Evolutionary conservation across 345 rosid species (phyloP).

Genomic region (Eucalyptus shirleyi): DNA sequence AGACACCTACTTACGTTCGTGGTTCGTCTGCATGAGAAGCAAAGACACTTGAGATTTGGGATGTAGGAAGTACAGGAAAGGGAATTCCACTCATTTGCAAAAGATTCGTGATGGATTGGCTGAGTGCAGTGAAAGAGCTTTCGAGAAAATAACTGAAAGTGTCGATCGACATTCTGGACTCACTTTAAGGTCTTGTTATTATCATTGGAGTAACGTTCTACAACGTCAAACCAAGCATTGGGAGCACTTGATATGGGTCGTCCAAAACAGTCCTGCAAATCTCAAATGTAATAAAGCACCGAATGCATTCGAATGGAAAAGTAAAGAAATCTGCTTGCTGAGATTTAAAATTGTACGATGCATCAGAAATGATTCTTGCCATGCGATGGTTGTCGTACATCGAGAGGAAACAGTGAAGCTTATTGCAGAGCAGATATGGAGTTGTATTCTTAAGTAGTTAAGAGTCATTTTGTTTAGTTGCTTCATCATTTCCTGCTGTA

Average conservation of each 20-base stretch:
- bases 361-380: not conserved
- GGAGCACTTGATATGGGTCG: conserved; percentile 86
- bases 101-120: not conserved
- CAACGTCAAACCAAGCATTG: conserved; percentile 83
- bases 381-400: not conserved
- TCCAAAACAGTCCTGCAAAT: conserved; percentile 70
- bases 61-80: not conserved
- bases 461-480: not conserved
- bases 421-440: not conserved
- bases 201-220: conserved; percentile 75
- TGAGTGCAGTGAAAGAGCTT: not conserved
- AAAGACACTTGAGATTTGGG: not conserved
- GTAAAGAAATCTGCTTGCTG: not conserved
- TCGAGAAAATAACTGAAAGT: not conserved
- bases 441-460: not conserved
- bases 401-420: not conserved
- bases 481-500: not conserved
- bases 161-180: not conserved
- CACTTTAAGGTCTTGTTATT: conserved; percentile 77
- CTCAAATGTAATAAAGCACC: not conserved
- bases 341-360: not conserved
- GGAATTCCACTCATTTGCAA: not conserved
- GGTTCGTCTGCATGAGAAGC: conserved; percentile 51
- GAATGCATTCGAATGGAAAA: not conserved
- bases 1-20: conserved; percentile 60